phyloP scores from a whole-genome alignment of 257 asterid genomes.

The Oldenlandia corymbosa region DNA sequence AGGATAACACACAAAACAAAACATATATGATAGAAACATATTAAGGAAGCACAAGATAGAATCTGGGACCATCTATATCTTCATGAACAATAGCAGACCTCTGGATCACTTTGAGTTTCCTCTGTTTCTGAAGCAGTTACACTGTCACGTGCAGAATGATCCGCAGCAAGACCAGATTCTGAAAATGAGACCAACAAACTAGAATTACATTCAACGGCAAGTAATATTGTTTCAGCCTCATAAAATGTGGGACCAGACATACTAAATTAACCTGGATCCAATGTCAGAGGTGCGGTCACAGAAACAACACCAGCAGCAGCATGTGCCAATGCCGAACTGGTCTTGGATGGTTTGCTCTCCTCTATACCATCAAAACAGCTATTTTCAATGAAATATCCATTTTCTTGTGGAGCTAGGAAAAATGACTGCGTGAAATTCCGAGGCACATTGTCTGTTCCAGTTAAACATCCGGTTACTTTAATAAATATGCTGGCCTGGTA shows the following conservation, averaged over 20 bases:
- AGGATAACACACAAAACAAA: no score
- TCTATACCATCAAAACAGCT: constrained; percentile 66
- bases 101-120: constrained; percentile 44
- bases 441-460: constrained; percentile 62
- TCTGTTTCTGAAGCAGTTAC: constrained; percentile 33
- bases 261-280: constrained; percentile 50
- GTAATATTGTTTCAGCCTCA: not conserved
- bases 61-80: constrained; percentile 42
- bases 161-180: constrained; percentile 58
- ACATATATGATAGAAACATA: constrained; percentile 35
- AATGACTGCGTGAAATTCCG: constrained; percentile 76
- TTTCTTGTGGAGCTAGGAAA: constrained; percentile 93
- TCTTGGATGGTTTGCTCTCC: constrained; percentile 43
- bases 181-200: constrained; percentile 25
- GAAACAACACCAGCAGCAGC: constrained; percentile 33
- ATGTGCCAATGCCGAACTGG: constrained; percentile 14
- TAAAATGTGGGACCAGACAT: not conserved
- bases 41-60: constrained; percentile 78
- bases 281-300: constrained; percentile 24
- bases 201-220: not conserved
- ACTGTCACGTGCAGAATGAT: no score
- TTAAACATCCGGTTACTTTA: constrained; percentile 83
- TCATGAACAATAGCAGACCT: constrained; percentile 32
- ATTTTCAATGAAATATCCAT: constrained; percentile 75
- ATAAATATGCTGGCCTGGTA: constrained; percentile 63